A percentile compares a stretch with the other conserved stretches of the same genome.
Conservation (phyloP, 1,139 yeast genomes). For the Sugiyamaella novakii region DNA sequence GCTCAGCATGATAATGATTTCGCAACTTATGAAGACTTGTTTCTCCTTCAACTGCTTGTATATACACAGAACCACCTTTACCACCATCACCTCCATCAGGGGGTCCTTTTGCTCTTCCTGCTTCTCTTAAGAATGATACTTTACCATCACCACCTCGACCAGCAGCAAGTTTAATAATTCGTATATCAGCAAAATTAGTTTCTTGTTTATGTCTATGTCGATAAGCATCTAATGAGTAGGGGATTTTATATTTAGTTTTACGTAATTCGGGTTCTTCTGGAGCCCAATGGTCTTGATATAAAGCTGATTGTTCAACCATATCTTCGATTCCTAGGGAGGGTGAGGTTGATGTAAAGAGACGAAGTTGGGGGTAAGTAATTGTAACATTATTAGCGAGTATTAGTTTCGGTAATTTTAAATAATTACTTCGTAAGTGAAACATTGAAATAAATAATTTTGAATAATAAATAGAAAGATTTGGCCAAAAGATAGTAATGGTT, state of each 20-base stretch:
- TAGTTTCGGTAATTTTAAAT: too few relatives aligned
- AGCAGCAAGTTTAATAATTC: slow-evolving; percentile 64
- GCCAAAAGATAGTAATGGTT: too few relatives aligned
- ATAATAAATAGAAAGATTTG: too few relatives aligned
- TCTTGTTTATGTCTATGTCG: slow-evolving; percentile 32
- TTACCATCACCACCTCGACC: slow-evolving; percentile 92
- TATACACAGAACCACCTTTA: slow-evolving; percentile 80
- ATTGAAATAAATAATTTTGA: too few relatives aligned
- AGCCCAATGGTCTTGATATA: slow-evolving; percentile 27
- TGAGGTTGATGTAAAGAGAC: slow-evolving; percentile 1
- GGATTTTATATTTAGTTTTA: slow-evolving; percentile 31
- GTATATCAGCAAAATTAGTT: slow-evolving; percentile 54
- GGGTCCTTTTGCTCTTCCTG: slow-evolving; percentile 83
- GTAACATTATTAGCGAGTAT: too few relatives aligned
- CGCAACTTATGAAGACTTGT: slow-evolving; percentile 65
- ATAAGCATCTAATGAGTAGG: slow-evolving; percentile 36
- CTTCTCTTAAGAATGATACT: slow-evolving; percentile 82
- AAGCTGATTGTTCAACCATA: slow-evolving; percentile 25
- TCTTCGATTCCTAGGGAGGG: slow-evolving; percentile 29
- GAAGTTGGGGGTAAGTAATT: neutral
- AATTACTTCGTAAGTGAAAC: too few relatives aligned
- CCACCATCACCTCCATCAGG: slow-evolving; percentile 99
- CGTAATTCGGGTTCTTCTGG: slow-evolving; percentile 32
- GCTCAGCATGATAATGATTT: slow-evolving; percentile 67
- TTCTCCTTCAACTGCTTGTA: slow-evolving; percentile 73